Evolutionary conservation across 1,139 yeast genomes (phyloP).

Genomic region (Diutina scorzettiae): DNA sequence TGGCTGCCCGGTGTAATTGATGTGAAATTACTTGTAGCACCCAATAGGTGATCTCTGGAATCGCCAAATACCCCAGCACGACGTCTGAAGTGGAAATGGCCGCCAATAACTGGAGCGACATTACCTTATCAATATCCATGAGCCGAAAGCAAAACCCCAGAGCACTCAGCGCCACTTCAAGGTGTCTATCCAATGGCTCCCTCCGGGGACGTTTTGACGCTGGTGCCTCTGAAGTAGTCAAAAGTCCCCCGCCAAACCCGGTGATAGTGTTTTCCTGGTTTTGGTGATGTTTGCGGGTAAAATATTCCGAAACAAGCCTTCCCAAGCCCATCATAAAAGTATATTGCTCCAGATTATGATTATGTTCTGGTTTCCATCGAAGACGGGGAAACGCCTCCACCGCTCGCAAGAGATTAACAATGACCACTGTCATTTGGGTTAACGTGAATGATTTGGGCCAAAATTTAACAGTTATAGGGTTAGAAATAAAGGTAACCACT

Average conservation of each 20-base stretch:
- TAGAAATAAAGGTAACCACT: not conserved
- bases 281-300: not conserved
- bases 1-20: not conserved
- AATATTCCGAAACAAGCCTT: not conserved
- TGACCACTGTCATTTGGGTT: not conserved
- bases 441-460: not conserved
- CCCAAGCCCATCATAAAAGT: not conserved
- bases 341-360: not conserved
- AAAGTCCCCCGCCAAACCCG: not conserved
- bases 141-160: not conserved
- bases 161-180: not conserved
- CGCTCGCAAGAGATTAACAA: not conserved
- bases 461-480: not conserved
- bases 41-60: slow-evolving; percentile 1
- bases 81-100: not conserved
- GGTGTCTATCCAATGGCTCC: not conserved
- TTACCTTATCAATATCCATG: not conserved
- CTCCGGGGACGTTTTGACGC: not conserved
- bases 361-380: not conserved
- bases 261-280: not conserved
- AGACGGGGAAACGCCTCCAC: not conserved
- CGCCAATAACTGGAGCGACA: not conserved
- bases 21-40: slow-evolving; percentile 1
- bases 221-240: not conserved
- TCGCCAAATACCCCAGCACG: not conserved